These are phyloP conservation scores for Nemania abortiva DNA, from an alignment of 2,329 filamentous ascomycete species.

Conservation along the genomic window DNA sequence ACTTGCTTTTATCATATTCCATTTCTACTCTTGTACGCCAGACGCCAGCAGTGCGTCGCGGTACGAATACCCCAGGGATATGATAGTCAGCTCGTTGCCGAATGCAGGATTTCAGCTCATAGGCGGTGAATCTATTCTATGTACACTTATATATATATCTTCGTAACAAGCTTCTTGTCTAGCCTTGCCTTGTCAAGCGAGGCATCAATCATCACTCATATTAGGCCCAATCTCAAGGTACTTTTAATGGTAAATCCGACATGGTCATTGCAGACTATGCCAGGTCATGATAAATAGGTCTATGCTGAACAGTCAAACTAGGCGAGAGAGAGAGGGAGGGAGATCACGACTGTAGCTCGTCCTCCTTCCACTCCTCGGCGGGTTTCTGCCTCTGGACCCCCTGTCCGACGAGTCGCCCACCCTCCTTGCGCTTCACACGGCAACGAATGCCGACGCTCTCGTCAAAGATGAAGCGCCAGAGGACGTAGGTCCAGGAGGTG, in stretches of 20 bases:
- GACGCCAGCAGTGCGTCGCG: slow-evolving; percentile 19
- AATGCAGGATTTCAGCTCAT: background rate
- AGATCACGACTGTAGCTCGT: slow-evolving; percentile 72
- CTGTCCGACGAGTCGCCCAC: slow-evolving; percentile 70
- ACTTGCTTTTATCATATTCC: too few species aligned
- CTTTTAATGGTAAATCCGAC: background rate
- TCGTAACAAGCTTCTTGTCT: background rate
- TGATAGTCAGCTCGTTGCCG: background rate
- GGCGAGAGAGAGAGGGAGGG: background rate
- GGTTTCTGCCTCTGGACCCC: slow-evolving; percentile 36
- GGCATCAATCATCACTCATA: background rate
- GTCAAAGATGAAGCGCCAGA: slow-evolving; percentile 96
- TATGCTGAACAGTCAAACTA: background rate
- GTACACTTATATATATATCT: background rate
- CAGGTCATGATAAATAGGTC: slow-evolving; percentile 12
- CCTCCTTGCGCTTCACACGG: slow-evolving; percentile 90
- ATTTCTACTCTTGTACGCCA: too few species aligned
- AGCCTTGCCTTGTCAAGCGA: background rate
- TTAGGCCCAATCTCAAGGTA: background rate
- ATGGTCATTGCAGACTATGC: background rate
- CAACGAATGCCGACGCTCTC: slow-evolving; percentile 90
- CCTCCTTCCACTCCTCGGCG: slow-evolving; percentile 71
- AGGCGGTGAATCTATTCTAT: slow-evolving; percentile 12
- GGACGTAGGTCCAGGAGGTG: slow-evolving; percentile 89
- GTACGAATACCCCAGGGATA: background rate